These are phyloP conservation scores for Plectosphaerella plurivora DNA, from an alignment of 2,329 filamentous ascomycete genomes.

Conservation along the genomic window DNA sequence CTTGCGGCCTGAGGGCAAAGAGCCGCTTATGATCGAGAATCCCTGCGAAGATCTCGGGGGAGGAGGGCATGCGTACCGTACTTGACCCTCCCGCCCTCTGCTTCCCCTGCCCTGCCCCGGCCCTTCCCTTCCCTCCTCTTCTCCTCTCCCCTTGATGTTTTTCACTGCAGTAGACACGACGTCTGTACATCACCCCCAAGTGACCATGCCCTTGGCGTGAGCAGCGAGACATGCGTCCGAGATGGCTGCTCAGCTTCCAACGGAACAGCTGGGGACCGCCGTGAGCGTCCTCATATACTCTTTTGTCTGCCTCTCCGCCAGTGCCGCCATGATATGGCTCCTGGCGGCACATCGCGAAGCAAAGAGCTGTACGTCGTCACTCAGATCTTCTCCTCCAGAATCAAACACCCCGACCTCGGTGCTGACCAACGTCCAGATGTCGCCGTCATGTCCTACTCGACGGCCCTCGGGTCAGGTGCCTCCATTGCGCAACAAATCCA, in stretches of 20 bases:
- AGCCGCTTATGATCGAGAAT: not conserved
- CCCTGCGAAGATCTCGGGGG: constrained; percentile 2
- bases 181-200: not conserved
- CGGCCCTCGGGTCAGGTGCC: constrained; percentile 27
- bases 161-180: not conserved
- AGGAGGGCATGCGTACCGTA: not conserved
- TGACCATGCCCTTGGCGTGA: not conserved
- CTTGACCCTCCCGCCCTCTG: not conserved
- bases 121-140: not conserved
- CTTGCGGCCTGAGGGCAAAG: not conserved
- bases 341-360: constrained; percentile 33
- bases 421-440: constrained; percentile 24
- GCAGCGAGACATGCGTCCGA: constrained; percentile 8
- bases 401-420: not conserved
- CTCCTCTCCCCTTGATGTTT: not conserved
- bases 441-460: constrained; percentile 30
- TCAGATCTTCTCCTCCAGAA: not conserved
- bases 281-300: constrained; percentile 29
- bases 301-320: constrained; percentile 24
- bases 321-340: constrained; percentile 28
- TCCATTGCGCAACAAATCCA: constrained; percentile 39
- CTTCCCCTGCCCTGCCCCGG: not conserved
- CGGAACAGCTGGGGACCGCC: constrained; percentile 25
- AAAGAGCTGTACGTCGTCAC: constrained; percentile 30
- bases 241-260: constrained; percentile 31